Percentiles rank a stretch among this genome's conserved stretches.
These are phyloP conservation scores for Ophiocytium majus DNA, from an alignment of 352 stramenopile species.

Conservation along the genomic window DNA sequence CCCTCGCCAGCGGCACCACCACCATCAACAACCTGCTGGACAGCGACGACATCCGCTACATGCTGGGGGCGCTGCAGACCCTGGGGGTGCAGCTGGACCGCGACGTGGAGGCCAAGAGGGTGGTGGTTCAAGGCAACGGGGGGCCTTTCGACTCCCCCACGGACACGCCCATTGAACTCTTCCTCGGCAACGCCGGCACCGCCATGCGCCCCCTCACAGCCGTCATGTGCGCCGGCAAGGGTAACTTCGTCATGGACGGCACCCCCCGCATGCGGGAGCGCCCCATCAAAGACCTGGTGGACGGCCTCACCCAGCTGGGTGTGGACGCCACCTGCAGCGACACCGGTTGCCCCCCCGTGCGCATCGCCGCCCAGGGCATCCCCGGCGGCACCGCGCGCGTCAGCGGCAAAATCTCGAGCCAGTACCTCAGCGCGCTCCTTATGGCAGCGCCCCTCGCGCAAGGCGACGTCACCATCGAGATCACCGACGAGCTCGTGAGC, in stretches of 20 bases:
- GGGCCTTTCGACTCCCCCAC: slow-evolving; percentile 63
- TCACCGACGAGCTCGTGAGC: slow-evolving; percentile 94
- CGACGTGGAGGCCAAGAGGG: slow-evolving; percentile 61
- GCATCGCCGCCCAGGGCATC: slow-evolving; percentile 69
- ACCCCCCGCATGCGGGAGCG: slow-evolving; percentile 93
- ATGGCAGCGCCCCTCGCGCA: slow-evolving; percentile 83
- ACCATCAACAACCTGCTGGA: slow-evolving; percentile 81
- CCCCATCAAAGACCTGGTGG: slow-evolving; percentile 89
- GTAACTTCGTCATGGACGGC: slow-evolving; percentile 82
- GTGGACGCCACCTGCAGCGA: slow-evolving; percentile 25
- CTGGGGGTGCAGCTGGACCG: slow-evolving; percentile 71
- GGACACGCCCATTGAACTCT: slow-evolving; percentile 62
- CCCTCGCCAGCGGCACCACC: slow-evolving; percentile 65
- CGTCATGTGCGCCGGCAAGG: slow-evolving; percentile 68
- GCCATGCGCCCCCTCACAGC: slow-evolving; percentile 90
- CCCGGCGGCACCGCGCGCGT: slow-evolving; percentile 73
- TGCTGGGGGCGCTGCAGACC: slow-evolving; percentile 90
- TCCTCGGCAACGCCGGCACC: slow-evolving; percentile 75
- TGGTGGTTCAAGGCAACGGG: slow-evolving; percentile 64
- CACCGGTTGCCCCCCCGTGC: slow-evolving; percentile 66
- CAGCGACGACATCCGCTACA: slow-evolving; percentile 94
- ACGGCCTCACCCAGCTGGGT: slow-evolving; percentile 80
- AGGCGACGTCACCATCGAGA: slow-evolving; percentile 80
- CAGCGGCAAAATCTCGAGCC: slow-evolving; percentile 87
- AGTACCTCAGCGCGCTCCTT: slow-evolving; percentile 94